Evolutionary conservation across 2,329 filamentous ascomycete species (phyloP).

Genomic region (Lachnellula arida): DNA sequence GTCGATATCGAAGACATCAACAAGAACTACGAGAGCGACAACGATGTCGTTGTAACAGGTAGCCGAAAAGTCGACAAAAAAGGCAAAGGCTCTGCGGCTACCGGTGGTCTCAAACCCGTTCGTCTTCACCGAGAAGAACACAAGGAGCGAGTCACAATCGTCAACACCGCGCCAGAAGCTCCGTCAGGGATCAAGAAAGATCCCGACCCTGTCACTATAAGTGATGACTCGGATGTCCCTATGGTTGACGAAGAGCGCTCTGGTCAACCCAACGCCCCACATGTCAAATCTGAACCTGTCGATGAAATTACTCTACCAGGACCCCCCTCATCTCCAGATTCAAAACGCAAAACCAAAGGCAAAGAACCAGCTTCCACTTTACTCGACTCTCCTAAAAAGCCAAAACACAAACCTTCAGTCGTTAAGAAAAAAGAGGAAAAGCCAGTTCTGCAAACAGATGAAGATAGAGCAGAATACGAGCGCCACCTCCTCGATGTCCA

Average conservation of each 20-base stretch:
- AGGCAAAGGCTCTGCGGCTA: constrained; percentile 9
- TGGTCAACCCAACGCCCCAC: neutral
- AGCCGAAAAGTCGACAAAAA: constrained; percentile 3
- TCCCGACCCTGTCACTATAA: neutral
- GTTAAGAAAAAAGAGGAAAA: constrained; percentile 23
- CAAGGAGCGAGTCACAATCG: constrained; percentile 26
- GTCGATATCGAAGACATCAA: constrained; percentile 31
- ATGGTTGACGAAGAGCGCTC: constrained; percentile 12
- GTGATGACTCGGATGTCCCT: constrained; percentile 12
- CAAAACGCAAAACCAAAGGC: constrained; percentile 9
- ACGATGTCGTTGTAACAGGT: constrained; percentile 6
- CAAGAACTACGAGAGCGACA: constrained; percentile 17
- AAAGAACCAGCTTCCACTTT: constrained; percentile 1
- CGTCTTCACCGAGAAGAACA: constrained; percentile 29
- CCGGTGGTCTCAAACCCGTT: constrained; percentile 24
- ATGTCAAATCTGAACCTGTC: neutral
- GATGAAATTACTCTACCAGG: neutral
- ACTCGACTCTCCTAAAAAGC: neutral
- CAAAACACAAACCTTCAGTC: neutral
- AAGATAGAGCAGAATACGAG: constrained; percentile 46
- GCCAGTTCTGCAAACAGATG: constrained; percentile 46
- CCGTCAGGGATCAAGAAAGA: constrained; percentile 6
- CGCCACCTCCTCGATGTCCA: constrained; percentile 42
- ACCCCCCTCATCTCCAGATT: constrained; percentile 5
- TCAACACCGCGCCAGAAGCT: constrained; percentile 19